Conservation (phyloP, 116 monocot species). For the Dioscorea cayenensis region DNA sequence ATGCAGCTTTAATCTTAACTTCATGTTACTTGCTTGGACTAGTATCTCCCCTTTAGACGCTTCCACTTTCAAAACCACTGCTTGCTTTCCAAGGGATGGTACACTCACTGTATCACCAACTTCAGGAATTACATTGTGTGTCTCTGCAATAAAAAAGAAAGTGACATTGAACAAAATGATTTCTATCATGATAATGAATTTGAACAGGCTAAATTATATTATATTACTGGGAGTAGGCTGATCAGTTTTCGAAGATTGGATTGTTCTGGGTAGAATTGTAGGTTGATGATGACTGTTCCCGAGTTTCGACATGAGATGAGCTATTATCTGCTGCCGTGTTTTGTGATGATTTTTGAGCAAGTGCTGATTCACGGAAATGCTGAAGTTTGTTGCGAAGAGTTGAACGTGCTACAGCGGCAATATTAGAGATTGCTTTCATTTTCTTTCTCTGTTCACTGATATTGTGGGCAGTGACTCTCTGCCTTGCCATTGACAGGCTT, state of each 20-base stretch:
- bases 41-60: constrained; percentile 43
- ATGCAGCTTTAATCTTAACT: constrained; percentile 43
- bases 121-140: constrained; percentile 18
- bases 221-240: neutral
- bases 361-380: constrained; percentile 33
- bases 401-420: constrained; percentile 40
- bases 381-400: constrained; percentile 50
- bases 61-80: constrained; percentile 48
- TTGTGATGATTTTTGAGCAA: constrained; percentile 8
- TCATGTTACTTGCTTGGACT: constrained; percentile 56
- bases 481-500: constrained; percentile 38
- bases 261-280: constrained; percentile 4
- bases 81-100: constrained; percentile 48
- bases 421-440: constrained; percentile 33
- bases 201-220: neutral
- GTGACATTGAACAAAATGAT: neutral
- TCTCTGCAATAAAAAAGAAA: neutral
- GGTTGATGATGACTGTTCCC: neutral
- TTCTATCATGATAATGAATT: neutral
- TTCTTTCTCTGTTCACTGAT: constrained; percentile 32
- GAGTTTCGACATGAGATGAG: neutral
- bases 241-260: neutral
- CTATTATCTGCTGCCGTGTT: neutral
- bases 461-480: constrained; percentile 30
- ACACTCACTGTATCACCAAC: constrained; percentile 46